Conservation (phyloP, 441 rosid species). For the Gossypium gossypioides region DNA sequence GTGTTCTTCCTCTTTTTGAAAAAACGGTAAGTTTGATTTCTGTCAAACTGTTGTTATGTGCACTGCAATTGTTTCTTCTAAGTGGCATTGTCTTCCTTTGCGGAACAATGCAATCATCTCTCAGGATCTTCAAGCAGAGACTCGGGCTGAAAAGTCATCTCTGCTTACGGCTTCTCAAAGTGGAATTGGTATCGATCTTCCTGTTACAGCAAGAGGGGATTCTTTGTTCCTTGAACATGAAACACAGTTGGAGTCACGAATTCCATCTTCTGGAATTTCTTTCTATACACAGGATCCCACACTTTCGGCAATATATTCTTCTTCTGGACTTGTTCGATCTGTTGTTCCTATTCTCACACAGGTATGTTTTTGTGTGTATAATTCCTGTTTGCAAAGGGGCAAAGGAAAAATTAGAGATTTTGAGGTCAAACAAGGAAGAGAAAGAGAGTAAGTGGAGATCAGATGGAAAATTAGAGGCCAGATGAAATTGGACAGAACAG, state of each 20-base stretch:
- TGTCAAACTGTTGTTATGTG: background rate
- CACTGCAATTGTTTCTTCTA: background rate
- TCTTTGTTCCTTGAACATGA: conserved; percentile 41
- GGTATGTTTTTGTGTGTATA: conserved; percentile 23
- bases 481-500: background rate
- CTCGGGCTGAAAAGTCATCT: conserved; percentile 33
- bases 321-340: conserved; percentile 35
- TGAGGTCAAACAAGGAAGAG: background rate
- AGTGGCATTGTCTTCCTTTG: background rate
- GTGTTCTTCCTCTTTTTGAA: conserved; percentile 62
- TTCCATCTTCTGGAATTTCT: conserved; percentile 38
- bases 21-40: conserved; percentile 37
- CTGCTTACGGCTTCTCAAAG: conserved; percentile 27
- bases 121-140: conserved; percentile 42
- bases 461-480: background rate
- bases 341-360: conserved; percentile 47
- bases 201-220: conserved; percentile 40
- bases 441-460: background rate
- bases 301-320: conserved; percentile 29
- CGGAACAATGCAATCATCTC: conserved; percentile 34
- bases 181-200: conserved; percentile 28
- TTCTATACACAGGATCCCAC: conserved; percentile 44
- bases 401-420: background rate
- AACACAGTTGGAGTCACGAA: conserved; percentile 35
- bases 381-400: background rate